These are phyloP conservation scores for Phaseolus coccineus DNA, from an alignment of 331 rosid genomes.

Conservation along the genomic window DNA sequence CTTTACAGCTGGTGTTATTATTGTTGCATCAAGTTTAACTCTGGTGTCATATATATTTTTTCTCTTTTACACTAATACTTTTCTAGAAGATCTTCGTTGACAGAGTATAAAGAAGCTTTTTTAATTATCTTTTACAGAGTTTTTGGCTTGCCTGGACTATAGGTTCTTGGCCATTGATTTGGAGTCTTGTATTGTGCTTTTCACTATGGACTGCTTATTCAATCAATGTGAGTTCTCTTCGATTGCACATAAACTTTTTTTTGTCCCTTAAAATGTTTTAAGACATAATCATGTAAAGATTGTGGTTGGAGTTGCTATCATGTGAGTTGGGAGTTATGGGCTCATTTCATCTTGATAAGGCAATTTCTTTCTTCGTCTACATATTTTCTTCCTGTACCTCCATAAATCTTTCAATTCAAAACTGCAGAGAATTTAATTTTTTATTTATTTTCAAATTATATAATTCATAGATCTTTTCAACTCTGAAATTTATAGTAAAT, in stretches of 20 bases:
- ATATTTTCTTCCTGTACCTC: too few species aligned
- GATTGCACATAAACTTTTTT: not conserved
- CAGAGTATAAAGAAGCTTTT: not conserved
- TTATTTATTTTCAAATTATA: too few species aligned
- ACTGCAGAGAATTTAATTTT: too few species aligned
- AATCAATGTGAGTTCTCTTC: slow-evolving; percentile 45
- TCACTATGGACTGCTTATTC: not conserved
- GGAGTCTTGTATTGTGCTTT: not conserved
- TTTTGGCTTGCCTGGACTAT: slow-evolving; percentile 45
- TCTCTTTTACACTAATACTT: slow-evolving; percentile 9
- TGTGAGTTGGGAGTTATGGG: too few species aligned
- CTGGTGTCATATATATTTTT: not conserved
- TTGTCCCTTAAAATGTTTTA: slow-evolving; percentile 6
- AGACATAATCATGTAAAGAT: not conserved
- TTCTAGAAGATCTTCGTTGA: not conserved
- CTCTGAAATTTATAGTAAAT: too few species aligned
- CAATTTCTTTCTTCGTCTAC: too few species aligned
- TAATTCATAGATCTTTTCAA: too few species aligned
- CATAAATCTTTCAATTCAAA: too few species aligned
- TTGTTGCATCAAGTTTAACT: slow-evolving; percentile 60
- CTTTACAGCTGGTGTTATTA: slow-evolving; percentile 55
- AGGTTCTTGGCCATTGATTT: slow-evolving; percentile 21
- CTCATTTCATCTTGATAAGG: too few species aligned
- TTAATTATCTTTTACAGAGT: not conserved
- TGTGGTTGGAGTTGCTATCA: not conserved